A percentile compares a stretch with the other conserved stretches of the same genome.
Conservation (phyloP, 352 stramenopile genomes). For the Pythium vanterpoolii region DNA sequence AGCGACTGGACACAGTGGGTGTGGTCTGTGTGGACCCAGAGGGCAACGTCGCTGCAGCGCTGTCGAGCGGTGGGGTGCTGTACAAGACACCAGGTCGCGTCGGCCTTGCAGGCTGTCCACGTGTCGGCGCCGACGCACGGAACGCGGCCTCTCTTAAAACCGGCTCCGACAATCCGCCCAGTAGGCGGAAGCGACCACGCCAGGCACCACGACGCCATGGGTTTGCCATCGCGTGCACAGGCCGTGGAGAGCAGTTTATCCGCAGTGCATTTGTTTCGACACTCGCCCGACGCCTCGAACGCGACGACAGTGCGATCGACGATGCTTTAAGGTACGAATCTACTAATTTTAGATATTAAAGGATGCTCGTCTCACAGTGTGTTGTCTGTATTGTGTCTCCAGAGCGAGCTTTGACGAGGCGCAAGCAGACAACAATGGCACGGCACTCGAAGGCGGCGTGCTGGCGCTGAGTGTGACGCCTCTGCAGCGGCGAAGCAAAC, state of each 20-base stretch:
- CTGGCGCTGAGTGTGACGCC: constrained; percentile 27
- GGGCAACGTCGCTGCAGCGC: constrained; percentile 50
- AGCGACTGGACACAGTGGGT: constrained; percentile 56
- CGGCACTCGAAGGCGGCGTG: constrained; percentile 50
- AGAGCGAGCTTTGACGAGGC: constrained; percentile 27
- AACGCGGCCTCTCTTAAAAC: constrained; percentile 27
- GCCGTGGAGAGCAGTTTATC: constrained; percentile 69
- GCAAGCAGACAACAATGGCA: constrained; percentile 32
- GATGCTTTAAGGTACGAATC: constrained; percentile 3
- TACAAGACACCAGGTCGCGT: constrained; percentile 66
- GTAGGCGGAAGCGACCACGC: background rate
- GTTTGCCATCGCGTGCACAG: constrained; percentile 53
- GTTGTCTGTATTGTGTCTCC: background rate
- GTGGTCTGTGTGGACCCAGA: constrained; percentile 52
- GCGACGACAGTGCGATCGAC: constrained; percentile 23
- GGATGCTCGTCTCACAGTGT: no score
- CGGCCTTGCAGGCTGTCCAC: constrained; percentile 60
- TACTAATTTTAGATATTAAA: background rate
- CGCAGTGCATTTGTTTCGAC: constrained; percentile 35
- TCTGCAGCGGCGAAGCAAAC: background rate
- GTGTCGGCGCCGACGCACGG: constrained; percentile 49
- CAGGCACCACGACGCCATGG: constrained; percentile 21
- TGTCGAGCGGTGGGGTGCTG: constrained; percentile 66
- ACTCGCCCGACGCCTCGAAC: constrained; percentile 31
- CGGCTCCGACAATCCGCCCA: background rate